These are phyloP conservation scores for Lentinula boryana DNA, from an alignment of 768 basidiomycete genomes.

Conservation along the genomic window DNA sequence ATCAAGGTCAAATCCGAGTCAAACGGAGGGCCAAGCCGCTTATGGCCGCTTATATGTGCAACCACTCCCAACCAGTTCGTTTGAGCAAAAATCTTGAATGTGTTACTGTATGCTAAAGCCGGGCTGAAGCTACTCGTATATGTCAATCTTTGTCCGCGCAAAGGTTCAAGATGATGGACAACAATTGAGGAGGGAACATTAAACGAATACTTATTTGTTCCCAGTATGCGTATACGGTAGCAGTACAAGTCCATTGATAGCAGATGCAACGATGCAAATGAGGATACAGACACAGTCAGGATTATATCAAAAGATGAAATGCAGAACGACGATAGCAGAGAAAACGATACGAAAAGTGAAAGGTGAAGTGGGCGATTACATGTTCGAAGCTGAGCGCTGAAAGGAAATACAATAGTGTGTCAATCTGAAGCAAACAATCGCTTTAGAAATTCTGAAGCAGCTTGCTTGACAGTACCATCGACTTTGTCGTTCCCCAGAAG, in stretches of 20 bases:
- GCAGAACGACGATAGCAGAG: not conserved
- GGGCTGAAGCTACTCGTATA: too few species aligned
- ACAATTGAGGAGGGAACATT: too few species aligned
- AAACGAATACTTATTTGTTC: too few species aligned
- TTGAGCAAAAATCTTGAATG: not conserved
- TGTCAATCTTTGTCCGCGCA: too few species aligned
- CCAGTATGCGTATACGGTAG: too few species aligned
- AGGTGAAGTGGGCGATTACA: not conserved
- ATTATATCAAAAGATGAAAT: not conserved
- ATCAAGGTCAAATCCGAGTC: not conserved
- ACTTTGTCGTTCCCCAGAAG: slow-evolving; percentile 52
- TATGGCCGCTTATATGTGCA: not conserved
- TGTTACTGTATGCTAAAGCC: not conserved
- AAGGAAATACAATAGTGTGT: not conserved
- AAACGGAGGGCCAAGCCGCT: not conserved
- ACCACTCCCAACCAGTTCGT: not conserved
- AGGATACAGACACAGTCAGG: not conserved
- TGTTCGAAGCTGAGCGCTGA: too few species aligned
- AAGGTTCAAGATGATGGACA: too few species aligned
- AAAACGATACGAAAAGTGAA: not conserved
- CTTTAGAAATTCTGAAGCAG: slow-evolving; percentile 68
- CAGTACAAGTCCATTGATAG: not conserved
- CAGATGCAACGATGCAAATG: not conserved
- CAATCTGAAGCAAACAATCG: slow-evolving; percentile 48
- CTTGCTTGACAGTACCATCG: slow-evolving; percentile 57